Conservation (phyloP, 768 basidiomycete genomes). For the Lenzites betulinus region DNA sequence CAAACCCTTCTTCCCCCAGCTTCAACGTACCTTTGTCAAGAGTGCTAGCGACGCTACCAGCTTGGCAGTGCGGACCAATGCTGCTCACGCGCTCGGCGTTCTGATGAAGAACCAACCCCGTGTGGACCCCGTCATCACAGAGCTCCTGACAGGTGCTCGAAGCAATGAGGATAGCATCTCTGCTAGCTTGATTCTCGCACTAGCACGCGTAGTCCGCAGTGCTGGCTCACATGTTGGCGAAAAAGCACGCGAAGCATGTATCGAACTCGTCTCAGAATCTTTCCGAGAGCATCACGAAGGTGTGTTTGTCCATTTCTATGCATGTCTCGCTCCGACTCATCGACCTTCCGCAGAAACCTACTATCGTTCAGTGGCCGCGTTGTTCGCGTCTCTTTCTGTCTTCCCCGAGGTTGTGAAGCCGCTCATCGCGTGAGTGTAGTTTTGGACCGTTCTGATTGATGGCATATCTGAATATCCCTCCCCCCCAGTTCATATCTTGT, state of each 20-base stretch:
- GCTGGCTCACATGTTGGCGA: conserved; percentile 77
- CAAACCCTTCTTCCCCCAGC: conserved; percentile 97
- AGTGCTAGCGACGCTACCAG: conserved; percentile 81
- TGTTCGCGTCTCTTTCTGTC: conserved; percentile 65
- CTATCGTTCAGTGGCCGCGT: conserved; percentile 58
- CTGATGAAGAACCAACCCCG: conserved; percentile 90
- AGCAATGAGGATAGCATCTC: conserved; percentile 70
- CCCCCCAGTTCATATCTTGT: conserved; percentile 60
- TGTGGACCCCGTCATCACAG: conserved; percentile 93
- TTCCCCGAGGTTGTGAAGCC: conserved; percentile 64
- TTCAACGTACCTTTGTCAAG: conserved; percentile 96
- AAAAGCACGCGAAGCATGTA: conserved; percentile 67
- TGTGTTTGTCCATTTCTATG: conserved; percentile 31
- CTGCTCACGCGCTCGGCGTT: conserved; percentile 82
- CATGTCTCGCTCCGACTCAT: background rate
- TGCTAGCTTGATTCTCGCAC: conserved; percentile 71
- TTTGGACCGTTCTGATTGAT: no score
- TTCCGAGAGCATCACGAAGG: conserved; percentile 76
- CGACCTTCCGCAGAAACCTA: conserved; percentile 58
- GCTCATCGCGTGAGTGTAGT: conserved; percentile 60
- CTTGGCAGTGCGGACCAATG: conserved; percentile 74
- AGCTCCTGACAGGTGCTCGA: conserved; percentile 66
- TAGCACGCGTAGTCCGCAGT: conserved; percentile 73
- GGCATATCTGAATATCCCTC: background rate
- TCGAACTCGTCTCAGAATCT: conserved; percentile 76